Evolutionary conservation across 768 basidiomycete species (phyloP).

Genomic region (Podaxis sp.): DNA sequence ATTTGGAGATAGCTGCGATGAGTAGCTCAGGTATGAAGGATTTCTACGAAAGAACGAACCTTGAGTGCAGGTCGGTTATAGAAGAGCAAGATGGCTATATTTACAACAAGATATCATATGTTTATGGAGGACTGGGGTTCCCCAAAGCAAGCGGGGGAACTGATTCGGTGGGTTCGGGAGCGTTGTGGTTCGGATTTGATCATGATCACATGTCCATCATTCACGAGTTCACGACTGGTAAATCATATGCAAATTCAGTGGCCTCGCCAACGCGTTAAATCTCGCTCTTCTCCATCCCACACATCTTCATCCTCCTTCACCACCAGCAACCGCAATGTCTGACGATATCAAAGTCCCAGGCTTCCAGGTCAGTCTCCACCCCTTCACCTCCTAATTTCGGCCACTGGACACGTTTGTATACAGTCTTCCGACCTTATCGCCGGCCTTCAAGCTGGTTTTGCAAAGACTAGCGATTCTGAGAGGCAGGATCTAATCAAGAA

Average conservation of each 20-base stretch:
- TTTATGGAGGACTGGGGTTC: not conserved
- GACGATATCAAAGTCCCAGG: slow-evolving; percentile 66
- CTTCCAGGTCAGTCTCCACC: slow-evolving; percentile 56
- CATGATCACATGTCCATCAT: not conserved
- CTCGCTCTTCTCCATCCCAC: not conserved
- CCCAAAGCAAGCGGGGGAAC: not conserved
- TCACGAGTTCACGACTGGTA: not conserved
- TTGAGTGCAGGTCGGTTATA: not conserved
- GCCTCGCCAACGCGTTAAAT: not conserved
- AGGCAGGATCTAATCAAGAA: slow-evolving; percentile 73
- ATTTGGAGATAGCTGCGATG: not conserved
- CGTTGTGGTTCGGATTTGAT: not conserved
- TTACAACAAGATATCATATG: slow-evolving; percentile 1
- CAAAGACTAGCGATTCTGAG: slow-evolving; percentile 54
- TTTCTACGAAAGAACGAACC: too few relatives aligned
- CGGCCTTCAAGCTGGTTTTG: slow-evolving; percentile 50
- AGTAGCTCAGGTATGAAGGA: not conserved
- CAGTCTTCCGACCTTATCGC: slow-evolving; percentile 71
- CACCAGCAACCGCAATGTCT: slow-evolving; percentile 46
- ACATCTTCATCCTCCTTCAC: slow-evolving; percentile 4
- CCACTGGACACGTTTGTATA: not conserved
- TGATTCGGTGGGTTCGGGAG: not conserved
- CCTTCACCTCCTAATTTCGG: not conserved
- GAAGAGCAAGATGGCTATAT: not conserved
- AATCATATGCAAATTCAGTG: slow-evolving; percentile 11